Evolutionary conservation across 345 rosid species (phyloP), one percentile per base, ranked within the genome.

Genomic region (Ceriops decandra): DNA sequence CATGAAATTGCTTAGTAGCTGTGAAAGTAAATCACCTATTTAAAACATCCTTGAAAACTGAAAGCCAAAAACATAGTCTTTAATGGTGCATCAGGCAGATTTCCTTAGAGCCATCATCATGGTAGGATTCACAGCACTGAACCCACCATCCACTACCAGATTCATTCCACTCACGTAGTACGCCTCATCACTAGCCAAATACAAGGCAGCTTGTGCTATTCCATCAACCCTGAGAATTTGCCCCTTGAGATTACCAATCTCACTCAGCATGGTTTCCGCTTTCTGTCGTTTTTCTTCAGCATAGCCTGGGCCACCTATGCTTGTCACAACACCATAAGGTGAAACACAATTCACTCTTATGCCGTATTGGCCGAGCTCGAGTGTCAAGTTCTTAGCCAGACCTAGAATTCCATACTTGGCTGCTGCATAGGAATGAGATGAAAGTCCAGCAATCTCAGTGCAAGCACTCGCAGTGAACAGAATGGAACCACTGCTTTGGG

Each of bases 261-360:
- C 28, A 5, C 60, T 64, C 31, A 67, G 5, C n/a, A 5, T 1
- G 0, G 20, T 54, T 27, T 68, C 75, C 0, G 15, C 53, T 2
- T 0, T 7, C 9, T 26, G 27, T 11, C 35, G 49, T 5, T 58
- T 22, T 24, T n/a, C 70, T 22, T 24, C 76, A 0, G 2, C 2
- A n/a, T 2, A 13, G 6, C 1, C 8, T 13, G 1, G 13, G 24
- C 13, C 32, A 7, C 52, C 21, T 5, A 70, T 64, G 5, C 62
- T 35, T 0, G 70, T 68, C 15, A 62, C 58, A 35, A 79, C 32
- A 0, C 42, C 80, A 3, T 20, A 80, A 2, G 82, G 83, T 0
- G 86, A 80, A 7, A 86, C 22, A 6, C 81, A 82, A 52, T 85
- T 83, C n/a, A 83, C 84, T 22, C 85, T 76, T 22, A 82, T 69